Conservation (phyloP, 768 basidiomycete species). For the Kwoniella newhampshirensis region DNA sequence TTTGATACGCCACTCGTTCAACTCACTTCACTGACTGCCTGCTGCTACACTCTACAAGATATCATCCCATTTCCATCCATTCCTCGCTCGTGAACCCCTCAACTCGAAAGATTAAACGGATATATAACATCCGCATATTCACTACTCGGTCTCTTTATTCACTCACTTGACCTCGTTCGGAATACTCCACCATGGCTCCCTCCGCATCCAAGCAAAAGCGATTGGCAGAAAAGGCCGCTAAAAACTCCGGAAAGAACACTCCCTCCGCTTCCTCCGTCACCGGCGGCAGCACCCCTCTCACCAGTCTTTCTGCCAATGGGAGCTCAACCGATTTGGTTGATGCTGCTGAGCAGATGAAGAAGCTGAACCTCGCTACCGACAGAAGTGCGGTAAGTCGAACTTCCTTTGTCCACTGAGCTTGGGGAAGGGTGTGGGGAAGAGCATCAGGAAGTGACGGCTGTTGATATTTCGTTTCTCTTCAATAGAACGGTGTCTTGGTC, state of each 20-base stretch:
- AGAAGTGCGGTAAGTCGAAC: constrained; percentile 59
- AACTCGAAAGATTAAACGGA: neutral
- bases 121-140: neutral
- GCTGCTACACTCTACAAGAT: too few species aligned
- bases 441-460: neutral
- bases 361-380: constrained; percentile 84
- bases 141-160: neutral
- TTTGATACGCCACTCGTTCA: too few species aligned
- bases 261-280: constrained; percentile 65
- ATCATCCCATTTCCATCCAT: neutral
- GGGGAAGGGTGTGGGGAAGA: neutral
- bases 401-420: too few species aligned
- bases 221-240: constrained; percentile 82
- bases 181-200: constrained; percentile 47
- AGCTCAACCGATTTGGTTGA: constrained; percentile 71
- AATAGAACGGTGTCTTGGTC: constrained; percentile 80
- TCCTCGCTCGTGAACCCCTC: neutral
- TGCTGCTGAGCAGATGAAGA: constrained; percentile 68
- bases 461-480: neutral
- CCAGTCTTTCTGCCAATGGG: constrained; percentile 73
- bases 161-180: neutral
- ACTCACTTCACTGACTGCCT: too few species aligned
- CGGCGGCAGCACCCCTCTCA: constrained; percentile 72
- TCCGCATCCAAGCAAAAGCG: constrained; percentile 70
- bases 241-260: constrained; percentile 59